Conservation (phyloP, 495 filamentous ascomycete genomes). For the Penicillium turbatum region DNA sequence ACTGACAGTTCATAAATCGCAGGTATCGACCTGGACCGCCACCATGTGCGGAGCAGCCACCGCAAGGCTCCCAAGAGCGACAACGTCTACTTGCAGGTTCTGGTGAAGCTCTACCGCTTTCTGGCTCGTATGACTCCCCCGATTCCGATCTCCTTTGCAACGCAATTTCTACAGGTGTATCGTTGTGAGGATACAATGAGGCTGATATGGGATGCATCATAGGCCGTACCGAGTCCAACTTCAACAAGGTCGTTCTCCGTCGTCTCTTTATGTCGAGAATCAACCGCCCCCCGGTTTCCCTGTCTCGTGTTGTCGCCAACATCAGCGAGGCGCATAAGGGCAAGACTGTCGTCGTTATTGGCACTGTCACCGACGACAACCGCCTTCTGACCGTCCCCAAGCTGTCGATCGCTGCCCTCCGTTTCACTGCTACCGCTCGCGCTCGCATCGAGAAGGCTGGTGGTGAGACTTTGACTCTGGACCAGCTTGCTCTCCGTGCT, state of each 20-base stretch:
- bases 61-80: constrained; percentile 96
- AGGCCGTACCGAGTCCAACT: constrained; percentile 93
- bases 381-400: constrained; percentile 85
- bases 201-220: constrained; percentile 18
- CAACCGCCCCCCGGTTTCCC: constrained; percentile 91
- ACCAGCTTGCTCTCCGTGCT: constrained; percentile 89
- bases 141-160: constrained; percentile 9
- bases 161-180: constrained; percentile 4
- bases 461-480: constrained; percentile 89
- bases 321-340: constrained; percentile 63
- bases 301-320: constrained; percentile 77
- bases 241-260: constrained; percentile 96
- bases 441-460: constrained; percentile 89
- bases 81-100: constrained; percentile 94
- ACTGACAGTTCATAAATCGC: constrained; percentile 14
- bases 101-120: constrained; percentile 99
- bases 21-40: constrained; percentile 69
- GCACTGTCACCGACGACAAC: constrained; percentile 95
- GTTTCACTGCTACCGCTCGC: constrained; percentile 92
- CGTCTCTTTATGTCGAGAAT: constrained; percentile 96
- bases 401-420: constrained; percentile 83
- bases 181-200: constrained; percentile 7
- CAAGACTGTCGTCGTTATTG: constrained; percentile 90
- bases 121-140: constrained; percentile 72
- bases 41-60: constrained; percentile 83